phyloP scores from a whole-genome alignment of 2,329 filamentous ascomycete species.

The Colletotrichum cuscutae region DNA sequence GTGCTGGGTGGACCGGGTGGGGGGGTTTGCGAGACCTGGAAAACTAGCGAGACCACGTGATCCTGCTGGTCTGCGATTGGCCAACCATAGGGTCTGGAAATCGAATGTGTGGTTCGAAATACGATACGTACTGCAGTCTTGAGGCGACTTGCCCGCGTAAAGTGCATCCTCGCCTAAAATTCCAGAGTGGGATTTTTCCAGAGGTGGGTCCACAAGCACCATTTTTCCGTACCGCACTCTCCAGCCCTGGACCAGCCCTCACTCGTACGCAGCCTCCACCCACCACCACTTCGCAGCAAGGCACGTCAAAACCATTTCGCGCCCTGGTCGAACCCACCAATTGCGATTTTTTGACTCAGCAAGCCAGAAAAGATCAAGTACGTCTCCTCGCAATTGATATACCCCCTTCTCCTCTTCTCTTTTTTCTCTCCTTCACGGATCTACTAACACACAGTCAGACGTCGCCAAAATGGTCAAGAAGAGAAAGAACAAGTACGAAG shows the following conservation, averaged over 20 bases:
- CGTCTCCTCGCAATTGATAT: conserved; percentile 21
- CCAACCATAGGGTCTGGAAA: neutral
- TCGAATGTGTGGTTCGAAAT: conserved; percentile 1
- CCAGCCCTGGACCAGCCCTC: conserved; percentile 24
- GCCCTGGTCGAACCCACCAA: conserved; percentile 6
- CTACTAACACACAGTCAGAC: conserved; percentile 50
- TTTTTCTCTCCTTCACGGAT: conserved; percentile 36
- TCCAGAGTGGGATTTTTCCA: neutral
- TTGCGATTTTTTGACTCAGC: conserved; percentile 32
- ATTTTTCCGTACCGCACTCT: neutral
- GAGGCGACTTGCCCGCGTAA: neutral
- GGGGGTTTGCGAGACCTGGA: conserved; percentile 44
- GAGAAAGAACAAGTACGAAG: conserved; percentile 74
- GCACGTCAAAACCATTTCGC: neutral
- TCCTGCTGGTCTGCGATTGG: rapidly evolving
- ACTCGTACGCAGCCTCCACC: conserved; percentile 4
- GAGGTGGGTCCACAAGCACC: neutral
- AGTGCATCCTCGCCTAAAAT: neutral
- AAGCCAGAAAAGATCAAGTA: conserved; percentile 37
- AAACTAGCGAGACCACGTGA: conserved; percentile 36
- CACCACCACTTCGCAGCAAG: neutral
- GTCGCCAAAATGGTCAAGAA: conserved; percentile 78
- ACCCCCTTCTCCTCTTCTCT: conserved; percentile 18
- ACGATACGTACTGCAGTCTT: no score
- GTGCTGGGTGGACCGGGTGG: conserved; percentile 21